Conservation (phyloP, 768 basidiomycete species). For the Suillus subaureus region DNA sequence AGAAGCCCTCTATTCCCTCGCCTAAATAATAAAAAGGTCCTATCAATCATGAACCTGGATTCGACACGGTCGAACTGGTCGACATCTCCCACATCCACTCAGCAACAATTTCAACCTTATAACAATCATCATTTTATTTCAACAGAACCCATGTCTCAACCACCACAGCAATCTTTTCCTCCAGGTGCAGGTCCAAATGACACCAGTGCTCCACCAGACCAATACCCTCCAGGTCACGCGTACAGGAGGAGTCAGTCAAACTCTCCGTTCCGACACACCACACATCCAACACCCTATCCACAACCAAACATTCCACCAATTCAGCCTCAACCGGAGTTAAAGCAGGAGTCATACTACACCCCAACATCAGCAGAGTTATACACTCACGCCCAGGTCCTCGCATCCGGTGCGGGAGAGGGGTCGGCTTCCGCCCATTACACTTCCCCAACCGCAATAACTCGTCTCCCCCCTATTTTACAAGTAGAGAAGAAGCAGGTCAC, state of each 20-base stretch:
- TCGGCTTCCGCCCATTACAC: slow-evolving; percentile 34
- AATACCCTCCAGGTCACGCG: slow-evolving; percentile 36
- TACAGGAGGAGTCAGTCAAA: slow-evolving; percentile 35
- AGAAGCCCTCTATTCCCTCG: slow-evolving; percentile 37
- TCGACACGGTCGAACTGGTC: slow-evolving; percentile 39
- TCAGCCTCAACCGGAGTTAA: slow-evolving; percentile 33
- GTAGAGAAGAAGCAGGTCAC: slow-evolving; percentile 96
- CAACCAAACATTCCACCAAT: slow-evolving; percentile 32
- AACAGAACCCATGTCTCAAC: slow-evolving; percentile 38
- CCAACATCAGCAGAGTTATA: slow-evolving; percentile 59
- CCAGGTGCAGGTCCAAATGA: slow-evolving; percentile 38
- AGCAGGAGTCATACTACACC: slow-evolving; percentile 50
- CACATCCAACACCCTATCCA: slow-evolving; percentile 42
- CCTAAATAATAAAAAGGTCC: slow-evolving; percentile 40
- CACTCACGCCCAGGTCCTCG: slow-evolving; percentile 46
- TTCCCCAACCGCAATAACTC: slow-evolving; percentile 38
- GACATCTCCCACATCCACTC: slow-evolving; percentile 27
- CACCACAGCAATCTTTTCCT: slow-evolving; percentile 33
- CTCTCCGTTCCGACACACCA: slow-evolving; percentile 40
- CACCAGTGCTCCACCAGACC: slow-evolving; percentile 19
- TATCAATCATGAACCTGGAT: slow-evolving; percentile 37
- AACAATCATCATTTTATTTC: slow-evolving; percentile 30
- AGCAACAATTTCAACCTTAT: slow-evolving; percentile 30
- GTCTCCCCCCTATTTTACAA: slow-evolving; percentile 82
- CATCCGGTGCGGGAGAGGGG: slow-evolving; percentile 24